Evolutionary conservation across 2,329 filamentous ascomycete genomes (phyloP), one percentile per base, ranked within the genome.

Genomic region (Hirsutella rhossiliensis): DNA sequence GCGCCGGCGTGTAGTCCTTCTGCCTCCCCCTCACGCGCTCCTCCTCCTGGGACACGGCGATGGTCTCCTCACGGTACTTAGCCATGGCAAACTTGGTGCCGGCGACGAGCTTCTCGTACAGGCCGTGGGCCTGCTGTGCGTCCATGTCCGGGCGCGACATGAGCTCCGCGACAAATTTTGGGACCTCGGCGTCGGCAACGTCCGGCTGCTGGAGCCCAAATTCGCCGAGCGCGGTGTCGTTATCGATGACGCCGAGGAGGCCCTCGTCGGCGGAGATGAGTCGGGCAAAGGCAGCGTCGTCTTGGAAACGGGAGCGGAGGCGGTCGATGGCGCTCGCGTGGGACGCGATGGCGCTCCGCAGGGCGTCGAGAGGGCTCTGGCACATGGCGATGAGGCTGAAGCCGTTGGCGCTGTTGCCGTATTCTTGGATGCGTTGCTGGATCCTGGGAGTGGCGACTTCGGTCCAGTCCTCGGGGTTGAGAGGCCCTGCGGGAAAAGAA

Each of bases 351-450:
- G 61, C 63, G 59, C 47, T 74, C 46, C 56, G 68, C 11, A 80
- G 64, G 3, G 63, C 58, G 12, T 64, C 54, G 2, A 84, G 61
- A 0, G 85, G 80, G 45, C 82, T 83, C 45, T 76, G 74, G 49
- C 82, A 83, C 2, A 95, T 65, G 20, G 86, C 81, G 41, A 94
- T 70, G 32, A 94, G 75, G 49, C 78, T 88, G 63, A 87, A 94
- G n/a, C 81, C 75, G 28, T 86, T 72, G 43, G 78, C 72, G 11
- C 72, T 76, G 30, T 77, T 78, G 48, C 77, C 75, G 49, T 82
- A 80, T 47, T 77, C 72, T 9, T 71, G 62, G 73, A 94, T 90
- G 38, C 83, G 75, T 1, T 69, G 66, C 42, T 78, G 63, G 43
- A 95, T 82, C 9, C 80, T 73, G 1, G 77, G 74, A 42, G 71